Evolutionary conservation across 2,329 filamentous ascomycete species (phyloP), one percentile per base, ranked within the genome.

Genomic region (Colletotrichum navitas): DNA sequence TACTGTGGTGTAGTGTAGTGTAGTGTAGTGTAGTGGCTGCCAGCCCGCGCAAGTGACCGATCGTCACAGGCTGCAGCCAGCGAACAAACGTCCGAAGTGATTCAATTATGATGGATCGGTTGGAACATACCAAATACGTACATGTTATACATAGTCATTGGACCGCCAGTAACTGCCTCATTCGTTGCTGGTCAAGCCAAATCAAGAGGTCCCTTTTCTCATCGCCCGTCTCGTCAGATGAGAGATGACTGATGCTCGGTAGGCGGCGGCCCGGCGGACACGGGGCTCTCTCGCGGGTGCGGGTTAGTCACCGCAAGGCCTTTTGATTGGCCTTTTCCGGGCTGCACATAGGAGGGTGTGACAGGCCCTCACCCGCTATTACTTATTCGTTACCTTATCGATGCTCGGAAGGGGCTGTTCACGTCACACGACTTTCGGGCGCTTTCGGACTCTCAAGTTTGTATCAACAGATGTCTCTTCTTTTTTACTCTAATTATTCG

Each of bases 301-400:
- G 36, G n/a, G 52, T 54, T 63, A 32, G 59, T 16, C 32, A 11
- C 10, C 11, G 16, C 11, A 18, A n/a, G 18, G 29, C 7, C 4
- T 3, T 6, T 54, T 63, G 36, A 63, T 59, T 54, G 52, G n/a
- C 11, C 29, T 36, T 11, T 26, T 29, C 12, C 29, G 36, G 54
- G 36, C 29, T 18, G 32, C 55, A 51, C 16, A 55, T 16, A 5
- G 7, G 49, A n/a, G n/a, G n/a, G n/a, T n/a, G n/a, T n/a, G n/a
- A 32, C 32, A 26, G 63, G 41, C 49, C 34, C 58, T 39, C 49
- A 34, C 14, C 47, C 39, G 43, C 64, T 62, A 58, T 62, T 58
- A 54, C 68, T 51, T 58, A 63, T 68, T 41, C 21, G 36, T 62
- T 67, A 59, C 43, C 52, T 52, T 59, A 63, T 59, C 34, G n/a